These are phyloP conservation scores for Amaranthus cruentus DNA, from an alignment of 148 eudicot genomes.

Conservation along the genomic window DNA sequence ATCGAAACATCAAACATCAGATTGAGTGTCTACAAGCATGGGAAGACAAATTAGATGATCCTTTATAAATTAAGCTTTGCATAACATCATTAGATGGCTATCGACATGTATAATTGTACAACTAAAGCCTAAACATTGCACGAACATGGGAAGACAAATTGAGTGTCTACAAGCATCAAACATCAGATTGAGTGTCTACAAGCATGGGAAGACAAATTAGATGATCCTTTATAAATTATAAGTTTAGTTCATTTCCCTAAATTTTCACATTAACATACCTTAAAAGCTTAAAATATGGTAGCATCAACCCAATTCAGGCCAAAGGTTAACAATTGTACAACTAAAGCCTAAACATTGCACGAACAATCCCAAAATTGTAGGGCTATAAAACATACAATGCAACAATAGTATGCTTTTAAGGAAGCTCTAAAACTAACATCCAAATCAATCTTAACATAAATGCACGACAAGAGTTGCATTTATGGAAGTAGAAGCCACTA, in stretches of 20 bases:
- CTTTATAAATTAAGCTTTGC: neutral
- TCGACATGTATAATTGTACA: no score
- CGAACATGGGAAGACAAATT: neutral
- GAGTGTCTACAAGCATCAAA: conserved; percentile 18
- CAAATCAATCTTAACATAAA: no score
- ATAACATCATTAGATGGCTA: neutral
- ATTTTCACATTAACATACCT: no score
- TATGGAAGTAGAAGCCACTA: no score
- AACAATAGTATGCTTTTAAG: no score
- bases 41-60: conserved; percentile 14
- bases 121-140: neutral
- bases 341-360: neutral
- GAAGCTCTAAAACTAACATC: no score
- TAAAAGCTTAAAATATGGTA: no score
- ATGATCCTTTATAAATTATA: neutral
- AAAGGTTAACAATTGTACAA: no score
- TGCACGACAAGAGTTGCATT: no score
- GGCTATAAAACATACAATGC: no score
- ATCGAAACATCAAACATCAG: conserved; percentile 87
- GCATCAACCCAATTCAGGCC: no score
- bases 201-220: conserved; percentile 22
- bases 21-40: conserved; percentile 57
- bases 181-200: conserved; percentile 78
- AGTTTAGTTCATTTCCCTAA: no score
- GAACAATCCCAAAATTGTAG: neutral